Evolutionary conservation across 495 filamentous ascomycete genomes (phyloP).

Genomic region (Oidiodendron maius): DNA sequence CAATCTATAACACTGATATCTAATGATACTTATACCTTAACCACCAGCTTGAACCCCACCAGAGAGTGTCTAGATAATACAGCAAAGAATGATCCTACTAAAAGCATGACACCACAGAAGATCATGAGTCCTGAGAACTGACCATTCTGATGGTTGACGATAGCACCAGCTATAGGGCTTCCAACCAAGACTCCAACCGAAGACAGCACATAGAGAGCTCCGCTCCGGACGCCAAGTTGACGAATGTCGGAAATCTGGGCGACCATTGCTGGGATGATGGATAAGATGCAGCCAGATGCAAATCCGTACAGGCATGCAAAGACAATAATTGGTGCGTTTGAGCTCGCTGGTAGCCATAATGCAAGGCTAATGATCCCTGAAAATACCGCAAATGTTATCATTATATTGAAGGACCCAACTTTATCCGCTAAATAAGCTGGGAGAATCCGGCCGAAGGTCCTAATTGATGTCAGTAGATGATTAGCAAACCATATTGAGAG

Average conservation of each 20-base stretch:
- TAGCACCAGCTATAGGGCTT: constrained; percentile 44
- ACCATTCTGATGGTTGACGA: not conserved
- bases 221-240: constrained; percentile 65
- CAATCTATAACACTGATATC: no score
- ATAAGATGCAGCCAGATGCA: constrained; percentile 28
- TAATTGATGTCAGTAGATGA: not conserved
- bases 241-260: constrained; percentile 64
- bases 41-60: no score
- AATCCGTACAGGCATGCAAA: constrained; percentile 30
- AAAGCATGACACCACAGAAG: not conserved
- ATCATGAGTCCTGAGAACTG: not conserved
- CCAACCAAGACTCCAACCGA: constrained; percentile 59
- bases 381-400: constrained; percentile 7
- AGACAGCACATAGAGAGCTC: constrained; percentile 54
- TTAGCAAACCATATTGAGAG: not conserved
- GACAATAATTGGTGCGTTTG: constrained; percentile 25
- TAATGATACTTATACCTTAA: no score
- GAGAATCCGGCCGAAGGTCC: constrained; percentile 18
- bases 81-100: not conserved
- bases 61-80: not conserved
- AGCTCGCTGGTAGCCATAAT: constrained; percentile 22
- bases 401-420: constrained; percentile 21
- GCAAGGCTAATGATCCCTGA: constrained; percentile 26
- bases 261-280: constrained; percentile 33
- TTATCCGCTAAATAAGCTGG: constrained; percentile 16